A percentile compares a stretch with the other conserved stretches of the same genome.
Evolutionary conservation across 2,329 filamentous ascomycete genomes (phyloP).

Genomic region (Aspergillus latus): DNA sequence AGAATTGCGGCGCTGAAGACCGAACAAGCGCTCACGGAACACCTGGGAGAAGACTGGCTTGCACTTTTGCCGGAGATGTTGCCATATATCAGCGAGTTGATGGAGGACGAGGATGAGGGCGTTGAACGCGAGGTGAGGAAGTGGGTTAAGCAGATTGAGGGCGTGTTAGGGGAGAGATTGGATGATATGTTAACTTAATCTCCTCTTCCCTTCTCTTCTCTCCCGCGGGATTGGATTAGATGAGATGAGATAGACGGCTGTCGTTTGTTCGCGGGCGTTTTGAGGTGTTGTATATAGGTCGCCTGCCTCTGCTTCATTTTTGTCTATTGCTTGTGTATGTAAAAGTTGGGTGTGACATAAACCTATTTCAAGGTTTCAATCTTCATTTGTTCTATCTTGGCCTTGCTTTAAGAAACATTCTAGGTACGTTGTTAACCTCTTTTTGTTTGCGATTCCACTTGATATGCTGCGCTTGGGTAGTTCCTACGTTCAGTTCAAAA

Average conservation of each 20-base stretch:
- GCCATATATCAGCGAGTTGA: conserved; percentile 89
- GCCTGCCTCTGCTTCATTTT: not conserved
- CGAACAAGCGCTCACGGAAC: conserved; percentile 75
- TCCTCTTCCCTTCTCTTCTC: not conserved
- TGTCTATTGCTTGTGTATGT: not conserved
- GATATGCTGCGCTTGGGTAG: too few relatives aligned
- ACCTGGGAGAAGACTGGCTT: conserved; percentile 90
- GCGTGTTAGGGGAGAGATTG: conserved; percentile 82
- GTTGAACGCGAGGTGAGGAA: conserved; percentile 86
- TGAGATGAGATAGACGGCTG: not conserved
- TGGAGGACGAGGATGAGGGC: conserved; percentile 93
- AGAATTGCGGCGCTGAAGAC: conserved; percentile 79
- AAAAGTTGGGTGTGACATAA: not conserved
- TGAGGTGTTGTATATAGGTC: not conserved
- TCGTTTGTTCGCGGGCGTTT: not conserved
- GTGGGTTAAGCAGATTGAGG: conserved; percentile 91
- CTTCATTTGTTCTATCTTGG: not conserved
- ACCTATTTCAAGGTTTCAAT: too few relatives aligned
- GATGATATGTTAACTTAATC: conserved; percentile 82
- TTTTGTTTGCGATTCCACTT: too few relatives aligned
- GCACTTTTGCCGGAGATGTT: conserved; percentile 90
- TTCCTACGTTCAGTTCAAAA: too few relatives aligned
- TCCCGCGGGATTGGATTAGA: not conserved
- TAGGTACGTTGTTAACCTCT: too few relatives aligned
- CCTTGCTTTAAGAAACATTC: too few relatives aligned